Evolutionary conservation across 257 asterid species (phyloP).

Genomic region (Nicotiana tabacum): DNA sequence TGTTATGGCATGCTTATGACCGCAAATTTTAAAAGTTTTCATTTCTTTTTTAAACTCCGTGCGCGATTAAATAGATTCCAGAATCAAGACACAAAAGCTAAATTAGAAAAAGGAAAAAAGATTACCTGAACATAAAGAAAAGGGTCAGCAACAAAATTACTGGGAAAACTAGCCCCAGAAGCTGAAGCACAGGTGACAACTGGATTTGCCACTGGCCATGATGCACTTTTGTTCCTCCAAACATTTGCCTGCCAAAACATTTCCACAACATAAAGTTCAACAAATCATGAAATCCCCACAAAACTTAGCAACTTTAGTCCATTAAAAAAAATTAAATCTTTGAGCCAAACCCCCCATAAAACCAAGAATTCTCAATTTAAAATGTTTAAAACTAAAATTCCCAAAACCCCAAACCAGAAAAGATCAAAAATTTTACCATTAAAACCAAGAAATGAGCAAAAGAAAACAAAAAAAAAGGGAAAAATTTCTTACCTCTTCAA

Average conservation of each 20-base stretch:
- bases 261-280: constrained; percentile 9
- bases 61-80: no score
- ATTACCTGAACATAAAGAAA: constrained; percentile 69
- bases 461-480: neutral
- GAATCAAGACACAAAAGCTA: neutral
- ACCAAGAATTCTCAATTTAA: neutral
- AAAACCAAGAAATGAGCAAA: neutral
- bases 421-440: neutral
- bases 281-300: neutral
- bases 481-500: constrained; percentile 61
- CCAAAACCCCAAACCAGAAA: constrained; percentile 1
- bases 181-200: constrained; percentile 84
- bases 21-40: no score
- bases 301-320: constrained; percentile 6
- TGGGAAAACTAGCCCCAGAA: constrained; percentile 81
- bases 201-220: constrained; percentile 97
- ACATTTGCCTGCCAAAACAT: constrained; percentile 54
- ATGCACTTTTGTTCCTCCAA: constrained; percentile 64
- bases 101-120: neutral
- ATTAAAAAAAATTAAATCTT: neutral
- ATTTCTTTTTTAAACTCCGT: no score
- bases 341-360: neutral
- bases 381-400: neutral
- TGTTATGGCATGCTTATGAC: no score
- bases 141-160: constrained; percentile 95